A percentile compares a stretch with the other conserved stretches of the same genome.
These are phyloP conservation scores for Rhodotorula sp. DNA, from an alignment of 1,284 basidiomycete genomes.

Conservation along the genomic window DNA sequence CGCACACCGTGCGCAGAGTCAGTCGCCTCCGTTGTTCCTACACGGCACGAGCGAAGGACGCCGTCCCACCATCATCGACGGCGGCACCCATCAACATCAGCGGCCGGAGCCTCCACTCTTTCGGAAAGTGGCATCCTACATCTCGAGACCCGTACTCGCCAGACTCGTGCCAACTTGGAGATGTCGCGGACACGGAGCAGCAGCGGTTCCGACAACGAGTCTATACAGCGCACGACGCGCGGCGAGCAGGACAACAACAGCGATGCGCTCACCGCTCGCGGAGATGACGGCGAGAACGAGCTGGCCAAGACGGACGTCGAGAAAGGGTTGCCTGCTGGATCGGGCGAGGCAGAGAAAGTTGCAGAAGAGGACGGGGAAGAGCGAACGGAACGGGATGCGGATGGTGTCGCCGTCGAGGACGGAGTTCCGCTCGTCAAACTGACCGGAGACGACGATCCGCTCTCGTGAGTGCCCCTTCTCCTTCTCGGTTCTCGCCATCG, in stretches of 20 bases:
- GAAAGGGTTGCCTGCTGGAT: background rate
- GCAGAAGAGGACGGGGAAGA: background rate
- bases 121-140: too few relatives aligned
- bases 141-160: too few relatives aligned
- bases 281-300: background rate
- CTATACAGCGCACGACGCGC: background rate
- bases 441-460: constrained; percentile 23
- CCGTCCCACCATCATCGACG: too few relatives aligned
- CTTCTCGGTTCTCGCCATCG: background rate
- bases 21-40: too few relatives aligned
- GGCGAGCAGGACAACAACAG: background rate
- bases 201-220: background rate
- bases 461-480: constrained; percentile 11
- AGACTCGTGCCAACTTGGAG: too few relatives aligned
- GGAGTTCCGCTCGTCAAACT: constrained; percentile 34
- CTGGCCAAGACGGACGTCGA: background rate
- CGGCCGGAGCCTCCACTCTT: too few relatives aligned
- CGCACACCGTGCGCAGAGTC: too few relatives aligned
- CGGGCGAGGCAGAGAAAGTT: background rate
- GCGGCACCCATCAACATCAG: too few relatives aligned
- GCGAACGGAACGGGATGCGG: constrained; percentile 21
- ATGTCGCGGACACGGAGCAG: background rate
- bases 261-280: background rate
- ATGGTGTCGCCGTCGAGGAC: constrained; percentile 33
- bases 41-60: too few relatives aligned